A percentile compares a stretch with the other conserved stretches of the same genome.
These are phyloP conservation scores for Biancaea sappan DNA, from an alignment of 306 rosid genomes.

Conservation along the genomic window DNA sequence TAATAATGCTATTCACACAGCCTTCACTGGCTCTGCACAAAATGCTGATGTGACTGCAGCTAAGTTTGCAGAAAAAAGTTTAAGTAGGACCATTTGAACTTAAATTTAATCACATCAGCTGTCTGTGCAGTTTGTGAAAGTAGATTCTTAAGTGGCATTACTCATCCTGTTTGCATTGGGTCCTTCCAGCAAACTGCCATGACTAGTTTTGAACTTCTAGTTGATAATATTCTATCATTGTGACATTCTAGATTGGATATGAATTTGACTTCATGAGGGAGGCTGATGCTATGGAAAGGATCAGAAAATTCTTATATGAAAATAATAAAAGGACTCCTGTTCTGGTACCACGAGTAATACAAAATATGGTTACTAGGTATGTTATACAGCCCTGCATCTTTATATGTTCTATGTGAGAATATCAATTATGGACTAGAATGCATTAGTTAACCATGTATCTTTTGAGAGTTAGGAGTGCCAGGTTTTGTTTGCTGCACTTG, in stretches of 20 bases:
- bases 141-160: background rate
- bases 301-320: conserved; percentile 64
- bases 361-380: conserved; percentile 77
- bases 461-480: conserved; percentile 4
- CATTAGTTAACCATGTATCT: conserved; percentile 12
- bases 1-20: background rate
- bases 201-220: conserved; percentile 34
- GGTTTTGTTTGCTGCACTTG: background rate
- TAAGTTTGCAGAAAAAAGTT: conserved; percentile 1
- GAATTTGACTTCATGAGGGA: conserved; percentile 96
- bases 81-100: background rate
- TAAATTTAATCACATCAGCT: background rate
- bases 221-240: conserved; percentile 31
- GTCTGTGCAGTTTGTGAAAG: background rate
- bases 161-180: conserved; percentile 1
- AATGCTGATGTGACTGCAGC: background rate
- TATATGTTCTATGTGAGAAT: conserved; percentile 34
- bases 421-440: conserved; percentile 22
- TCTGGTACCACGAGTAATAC: conserved; percentile 74
- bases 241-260: conserved; percentile 76
- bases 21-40: background rate
- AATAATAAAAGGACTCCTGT: conserved; percentile 78
- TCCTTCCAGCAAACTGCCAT: conserved; percentile 34
- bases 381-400: conserved; percentile 23
- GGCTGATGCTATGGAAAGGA: conserved; percentile 78